These are phyloP conservation scores for Arthrobotrys sphaeroides DNA, from an alignment of 2,329 filamentous ascomycete genomes.

Conservation along the genomic window DNA sequence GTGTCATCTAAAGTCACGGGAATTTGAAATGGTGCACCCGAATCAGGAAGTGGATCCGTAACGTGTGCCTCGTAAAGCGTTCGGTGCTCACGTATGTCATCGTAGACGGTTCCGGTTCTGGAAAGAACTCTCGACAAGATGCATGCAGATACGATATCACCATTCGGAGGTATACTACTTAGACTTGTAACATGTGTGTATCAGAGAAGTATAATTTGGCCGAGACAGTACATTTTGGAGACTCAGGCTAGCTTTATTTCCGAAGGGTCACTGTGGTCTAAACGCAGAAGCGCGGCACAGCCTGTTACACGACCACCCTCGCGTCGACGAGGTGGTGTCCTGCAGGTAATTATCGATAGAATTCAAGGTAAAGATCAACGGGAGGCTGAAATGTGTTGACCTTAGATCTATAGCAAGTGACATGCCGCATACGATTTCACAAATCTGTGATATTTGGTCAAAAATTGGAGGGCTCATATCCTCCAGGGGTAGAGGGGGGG, in stretches of 20 bases:
- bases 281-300: conserved; percentile 24
- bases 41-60: background rate
- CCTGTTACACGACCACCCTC: conserved; percentile 11
- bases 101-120: background rate
- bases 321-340: conserved; percentile 7
- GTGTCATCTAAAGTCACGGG: conserved; percentile 3
- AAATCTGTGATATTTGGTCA: too few species aligned
- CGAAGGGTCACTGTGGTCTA: background rate
- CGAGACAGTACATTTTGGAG: background rate
- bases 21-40: background rate
- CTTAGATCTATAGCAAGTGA: background rate
- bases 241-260: background rate
- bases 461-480: too few species aligned
- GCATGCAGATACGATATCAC: conserved; percentile 12
- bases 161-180: background rate
- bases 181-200: background rate
- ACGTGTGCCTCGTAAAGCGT: conserved; percentile 4
- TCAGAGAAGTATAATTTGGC: background rate
- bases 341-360: background rate
- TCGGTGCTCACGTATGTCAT: background rate
- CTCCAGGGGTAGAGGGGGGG: background rate
- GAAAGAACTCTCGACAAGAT: background rate
- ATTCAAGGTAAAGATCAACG: background rate
- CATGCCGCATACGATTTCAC: background rate
- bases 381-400: background rate